Percentiles rank a stretch among this genome's conserved stretches.
These are phyloP conservation scores for Aspergillus ochraceus DNA, from an alignment of 2,329 filamentous ascomycete species.

Conservation along the genomic window DNA sequence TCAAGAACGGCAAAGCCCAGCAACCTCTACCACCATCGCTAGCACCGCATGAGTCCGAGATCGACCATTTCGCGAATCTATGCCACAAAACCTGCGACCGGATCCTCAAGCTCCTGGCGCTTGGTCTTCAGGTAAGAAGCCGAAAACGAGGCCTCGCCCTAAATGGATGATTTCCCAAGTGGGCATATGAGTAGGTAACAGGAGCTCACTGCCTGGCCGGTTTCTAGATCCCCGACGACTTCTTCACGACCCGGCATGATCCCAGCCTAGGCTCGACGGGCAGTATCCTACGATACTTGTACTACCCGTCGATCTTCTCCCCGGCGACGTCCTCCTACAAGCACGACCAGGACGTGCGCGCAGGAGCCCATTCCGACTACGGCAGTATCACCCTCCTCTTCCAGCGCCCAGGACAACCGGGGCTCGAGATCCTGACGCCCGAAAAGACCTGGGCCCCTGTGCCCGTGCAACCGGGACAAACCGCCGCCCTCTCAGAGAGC, in stretches of 20 bases:
- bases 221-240: conserved; percentile 48
- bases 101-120: conserved; percentile 74
- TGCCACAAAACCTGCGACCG: conserved; percentile 73
- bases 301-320: conserved; percentile 63
- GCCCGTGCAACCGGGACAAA: conserved; percentile 58
- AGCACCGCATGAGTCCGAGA: conserved; percentile 56
- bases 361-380: conserved; percentile 91
- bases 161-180: too few species aligned
- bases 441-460: conserved; percentile 62
- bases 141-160: too few species aligned
- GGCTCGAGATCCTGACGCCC: conserved; percentile 74
- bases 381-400: conserved; percentile 71
- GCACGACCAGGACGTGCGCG: conserved; percentile 68
- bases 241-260: conserved; percentile 64
- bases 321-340: conserved; percentile 44
- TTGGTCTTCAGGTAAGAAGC: conserved; percentile 64
- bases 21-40: conserved; percentile 75
- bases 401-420: conserved; percentile 79
- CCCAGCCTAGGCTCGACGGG: conserved; percentile 51
- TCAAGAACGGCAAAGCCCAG: conserved; percentile 65
- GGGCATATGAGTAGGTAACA: too few species aligned
- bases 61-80: conserved; percentile 66
- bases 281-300: conserved; percentile 68
- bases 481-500: not conserved
- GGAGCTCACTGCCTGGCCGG: not conserved